Percentiles rank a stretch among this genome's conserved stretches.
Conservation (phyloP, 305 asterid species). For the Petunia hybrid region DNA sequence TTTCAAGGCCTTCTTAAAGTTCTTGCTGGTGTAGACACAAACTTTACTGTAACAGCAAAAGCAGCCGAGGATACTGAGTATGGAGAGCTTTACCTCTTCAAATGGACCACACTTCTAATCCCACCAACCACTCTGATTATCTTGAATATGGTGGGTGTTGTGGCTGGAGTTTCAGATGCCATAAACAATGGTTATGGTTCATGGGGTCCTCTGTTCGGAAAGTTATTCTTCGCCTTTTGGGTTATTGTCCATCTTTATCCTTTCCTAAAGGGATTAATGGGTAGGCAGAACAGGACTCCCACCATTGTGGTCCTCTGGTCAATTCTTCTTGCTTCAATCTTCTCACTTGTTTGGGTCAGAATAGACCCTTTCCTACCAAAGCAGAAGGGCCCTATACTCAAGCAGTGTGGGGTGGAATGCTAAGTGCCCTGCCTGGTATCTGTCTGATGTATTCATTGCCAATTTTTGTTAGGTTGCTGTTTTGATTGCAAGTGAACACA, state of each 20-base stretch:
- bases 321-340: conserved; percentile 73
- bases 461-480: conserved; percentile 41
- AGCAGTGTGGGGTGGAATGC: conserved; percentile 84
- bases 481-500: conserved; percentile 34
- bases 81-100: conserved; percentile 86
- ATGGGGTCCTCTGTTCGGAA: conserved; percentile 86
- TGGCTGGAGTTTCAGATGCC: conserved; percentile 81
- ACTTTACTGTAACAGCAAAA: conserved; percentile 79
- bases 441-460: conserved; percentile 40
- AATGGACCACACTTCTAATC: conserved; percentile 90
- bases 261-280: conserved; percentile 83
- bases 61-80: conserved; percentile 74
- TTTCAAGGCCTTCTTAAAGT: conserved; percentile 86
- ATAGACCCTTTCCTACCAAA: conserved; percentile 87
- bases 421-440: conserved; percentile 40
- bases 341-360: conserved; percentile 84
- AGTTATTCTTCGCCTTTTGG: conserved; percentile 84
- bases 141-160: conserved; percentile 82
- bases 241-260: conserved; percentile 87
- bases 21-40: conserved; percentile 76
- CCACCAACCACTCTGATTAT: conserved; percentile 83
- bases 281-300: conserved; percentile 85
- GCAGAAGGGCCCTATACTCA: conserved; percentile 81
- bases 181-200: conserved; percentile 76
- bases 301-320: conserved; percentile 90